These are phyloP conservation scores for Podaxis pistillaris DNA, from an alignment of 768 basidiomycete species.

Conservation along the genomic window DNA sequence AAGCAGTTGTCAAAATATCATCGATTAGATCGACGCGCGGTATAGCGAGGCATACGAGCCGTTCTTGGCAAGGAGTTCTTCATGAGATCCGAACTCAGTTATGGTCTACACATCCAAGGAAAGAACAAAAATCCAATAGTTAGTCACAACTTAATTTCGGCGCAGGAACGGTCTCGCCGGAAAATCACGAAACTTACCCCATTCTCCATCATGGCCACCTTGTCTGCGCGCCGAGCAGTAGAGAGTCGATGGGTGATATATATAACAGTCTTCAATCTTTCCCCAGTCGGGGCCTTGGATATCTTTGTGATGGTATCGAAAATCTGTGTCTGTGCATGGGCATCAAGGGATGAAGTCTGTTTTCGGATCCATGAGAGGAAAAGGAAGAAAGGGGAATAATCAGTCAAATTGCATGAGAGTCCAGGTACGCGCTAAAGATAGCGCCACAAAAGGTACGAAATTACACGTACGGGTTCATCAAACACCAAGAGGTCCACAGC, in stretches of 20 bases:
- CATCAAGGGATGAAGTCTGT: conserved; percentile 81
- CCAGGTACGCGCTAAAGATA: conserved; percentile 1
- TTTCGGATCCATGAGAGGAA: conserved; percentile 1
- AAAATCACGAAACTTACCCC: conserved; percentile 41
- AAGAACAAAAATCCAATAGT: background rate
- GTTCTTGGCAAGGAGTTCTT: conserved; percentile 56
- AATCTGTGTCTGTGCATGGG: conserved; percentile 76
- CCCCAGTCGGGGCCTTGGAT: conserved; percentile 55
- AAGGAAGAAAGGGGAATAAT: conserved; percentile 2
- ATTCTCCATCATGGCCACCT: conserved; percentile 83
- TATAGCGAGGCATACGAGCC: conserved; percentile 72
- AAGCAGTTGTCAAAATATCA: background rate
- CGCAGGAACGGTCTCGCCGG: background rate
- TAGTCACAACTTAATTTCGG: background rate
- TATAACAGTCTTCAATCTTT: conserved; percentile 67
- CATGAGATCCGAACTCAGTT: conserved; percentile 74
- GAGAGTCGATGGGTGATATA: conserved; percentile 84
- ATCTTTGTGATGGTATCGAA: conserved; percentile 73
- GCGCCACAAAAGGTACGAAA: background rate
- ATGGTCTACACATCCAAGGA: conserved; percentile 48
- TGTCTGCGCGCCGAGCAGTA: conserved; percentile 80
- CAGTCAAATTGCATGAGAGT: background rate
- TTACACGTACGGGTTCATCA: conserved; percentile 71
- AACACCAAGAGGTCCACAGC: conserved; percentile 79
- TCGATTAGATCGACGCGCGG: conserved; percentile 56